phyloP scores from a whole-genome alignment of 2,329 filamentous ascomycete species.

The Diaporthe eres region DNA sequence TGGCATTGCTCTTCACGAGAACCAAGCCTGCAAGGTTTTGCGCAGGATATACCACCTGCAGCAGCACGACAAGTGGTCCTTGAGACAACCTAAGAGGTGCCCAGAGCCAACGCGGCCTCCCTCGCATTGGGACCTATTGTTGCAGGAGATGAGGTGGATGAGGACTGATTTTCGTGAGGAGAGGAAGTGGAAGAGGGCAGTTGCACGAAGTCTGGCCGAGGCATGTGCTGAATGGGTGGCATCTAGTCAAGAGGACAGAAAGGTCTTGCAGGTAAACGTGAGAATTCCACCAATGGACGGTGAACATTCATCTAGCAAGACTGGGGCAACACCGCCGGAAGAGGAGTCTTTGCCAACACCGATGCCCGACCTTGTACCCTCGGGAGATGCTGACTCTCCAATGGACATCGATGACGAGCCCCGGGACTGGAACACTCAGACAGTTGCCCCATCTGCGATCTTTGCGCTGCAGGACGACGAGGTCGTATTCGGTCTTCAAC shows the following conservation, averaged over 20 bases:
- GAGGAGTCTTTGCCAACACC: conserved; percentile 58
- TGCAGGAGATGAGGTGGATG: conserved; percentile 98
- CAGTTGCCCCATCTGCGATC: conserved; percentile 80
- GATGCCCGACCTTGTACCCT: conserved; percentile 78
- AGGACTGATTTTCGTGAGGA: conserved; percentile 95
- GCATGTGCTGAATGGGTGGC: conserved; percentile 88
- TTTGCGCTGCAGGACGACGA: conserved; percentile 88
- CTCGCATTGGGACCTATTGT: conserved; percentile 87
- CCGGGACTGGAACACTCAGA: conserved; percentile 53
- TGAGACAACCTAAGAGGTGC: conserved; percentile 88
- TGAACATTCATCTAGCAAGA: conserved; percentile 26
- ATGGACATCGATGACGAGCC: conserved; percentile 59
- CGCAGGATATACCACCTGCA: conserved; percentile 92
- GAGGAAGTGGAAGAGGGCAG: conserved; percentile 90
- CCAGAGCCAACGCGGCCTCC: conserved; percentile 83
- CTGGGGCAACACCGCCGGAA: conserved; percentile 40
- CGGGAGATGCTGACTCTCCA: conserved; percentile 72
- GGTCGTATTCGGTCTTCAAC: conserved; percentile 82
- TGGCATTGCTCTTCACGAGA: conserved; percentile 85
- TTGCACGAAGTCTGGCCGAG: conserved; percentile 83
- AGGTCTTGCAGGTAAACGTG: conserved; percentile 76
- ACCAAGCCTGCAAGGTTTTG: conserved; percentile 88
- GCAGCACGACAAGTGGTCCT: conserved; percentile 91
- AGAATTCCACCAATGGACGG: conserved; percentile 57
- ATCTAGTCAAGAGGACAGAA: conserved; percentile 73